Evolutionary conservation across 495 filamentous ascomycete species (phyloP), one percentile per base, ranked within the genome.

Genomic region (Parachaetomium inaequale): DNA sequence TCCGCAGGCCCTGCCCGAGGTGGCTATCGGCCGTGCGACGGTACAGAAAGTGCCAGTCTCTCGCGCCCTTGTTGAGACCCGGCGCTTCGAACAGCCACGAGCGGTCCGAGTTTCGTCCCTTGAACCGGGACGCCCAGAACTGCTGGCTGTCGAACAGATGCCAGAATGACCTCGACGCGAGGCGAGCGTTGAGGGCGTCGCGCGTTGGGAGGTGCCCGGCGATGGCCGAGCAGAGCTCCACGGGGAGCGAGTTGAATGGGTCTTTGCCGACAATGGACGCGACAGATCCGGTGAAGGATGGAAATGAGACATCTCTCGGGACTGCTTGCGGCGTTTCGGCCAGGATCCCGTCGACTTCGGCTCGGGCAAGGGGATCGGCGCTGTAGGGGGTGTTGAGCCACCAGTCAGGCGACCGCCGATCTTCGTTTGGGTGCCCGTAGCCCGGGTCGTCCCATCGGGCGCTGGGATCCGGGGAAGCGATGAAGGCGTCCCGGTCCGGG

Each of bases 121-220:
- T 36, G 19, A 54, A 54, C 29, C 51, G 51, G n/a, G 51, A 54
- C 19, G 32, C 51, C 31, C 51, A 54, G 11, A 54, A 54, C 32
- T 54, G 51, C 19, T 38, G 51, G 32, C 31, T 34, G 17, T 53
- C 3, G 10, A 53, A 53, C 28, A 53, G 15, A 15, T 32, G 28
- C 50, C 50, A 53, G 17, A 53, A 53, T 29, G 50, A 53, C 25
- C 17, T 32, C n/a, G 50, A 53, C 28, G 50, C 50, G 19, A 10
- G 31, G 5, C 50, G 50, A 53, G 46, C 46, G 46, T 50, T 50
- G 11, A 50, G 46, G 4, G 17, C 46, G 7, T 50, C 46, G 12
- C 3, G 11, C 4, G 46, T 50, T 14, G 46, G 46, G 3, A 50
- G 26, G n/a, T 50, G 15, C 12, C 0, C 23, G 25, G 46, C 46